Conservation (phyloP, 2,329 filamentous ascomycete species). For the Pyrenophora teres region DNA sequence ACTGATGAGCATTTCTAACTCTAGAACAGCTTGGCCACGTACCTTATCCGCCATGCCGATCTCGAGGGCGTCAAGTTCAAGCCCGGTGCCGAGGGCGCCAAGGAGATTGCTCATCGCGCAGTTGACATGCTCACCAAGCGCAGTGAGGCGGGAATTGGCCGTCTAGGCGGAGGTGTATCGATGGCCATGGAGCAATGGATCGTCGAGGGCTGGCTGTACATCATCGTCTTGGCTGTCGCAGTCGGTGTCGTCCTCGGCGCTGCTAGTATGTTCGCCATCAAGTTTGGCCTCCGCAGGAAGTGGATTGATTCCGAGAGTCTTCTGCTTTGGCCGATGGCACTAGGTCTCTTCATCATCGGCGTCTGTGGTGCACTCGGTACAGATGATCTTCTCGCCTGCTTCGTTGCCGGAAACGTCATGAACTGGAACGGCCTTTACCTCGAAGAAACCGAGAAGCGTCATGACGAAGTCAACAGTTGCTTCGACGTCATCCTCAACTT, state of each 20-base stretch:
- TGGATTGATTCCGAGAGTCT: slow-evolving; percentile 59
- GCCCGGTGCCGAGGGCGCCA: slow-evolving; percentile 2
- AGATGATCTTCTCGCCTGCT: slow-evolving; percentile 65
- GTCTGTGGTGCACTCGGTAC: slow-evolving; percentile 61
- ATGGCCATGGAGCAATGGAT: slow-evolving; percentile 62
- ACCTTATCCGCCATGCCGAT: slow-evolving; percentile 61
- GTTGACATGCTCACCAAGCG: slow-evolving; percentile 14
- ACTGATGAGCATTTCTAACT: background rate
- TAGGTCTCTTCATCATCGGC: slow-evolving; percentile 60
- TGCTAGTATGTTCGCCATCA: slow-evolving; percentile 54
- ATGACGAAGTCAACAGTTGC: slow-evolving; percentile 65
- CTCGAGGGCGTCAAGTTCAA: slow-evolving; percentile 31
- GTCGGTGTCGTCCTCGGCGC: slow-evolving; percentile 61
- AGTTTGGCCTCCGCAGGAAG: slow-evolving; percentile 45
- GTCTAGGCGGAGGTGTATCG: slow-evolving; percentile 58
- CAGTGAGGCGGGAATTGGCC: slow-evolving; percentile 50
- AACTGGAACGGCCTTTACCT: slow-evolving; percentile 68
- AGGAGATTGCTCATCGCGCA: slow-evolving; percentile 2
- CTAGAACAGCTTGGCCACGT: slow-evolving; percentile 53
- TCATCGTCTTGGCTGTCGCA: slow-evolving; percentile 58
- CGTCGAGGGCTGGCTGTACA: slow-evolving; percentile 65
- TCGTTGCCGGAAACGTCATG: slow-evolving; percentile 62
- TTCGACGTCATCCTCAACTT: slow-evolving; percentile 65
- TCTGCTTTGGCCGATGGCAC: slow-evolving; percentile 57
- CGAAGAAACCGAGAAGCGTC: slow-evolving; percentile 59